These are phyloP conservation scores for Malassezia sp. DNA, from an alignment of 1,284 basidiomycete genomes.

Conservation along the genomic window DNA sequence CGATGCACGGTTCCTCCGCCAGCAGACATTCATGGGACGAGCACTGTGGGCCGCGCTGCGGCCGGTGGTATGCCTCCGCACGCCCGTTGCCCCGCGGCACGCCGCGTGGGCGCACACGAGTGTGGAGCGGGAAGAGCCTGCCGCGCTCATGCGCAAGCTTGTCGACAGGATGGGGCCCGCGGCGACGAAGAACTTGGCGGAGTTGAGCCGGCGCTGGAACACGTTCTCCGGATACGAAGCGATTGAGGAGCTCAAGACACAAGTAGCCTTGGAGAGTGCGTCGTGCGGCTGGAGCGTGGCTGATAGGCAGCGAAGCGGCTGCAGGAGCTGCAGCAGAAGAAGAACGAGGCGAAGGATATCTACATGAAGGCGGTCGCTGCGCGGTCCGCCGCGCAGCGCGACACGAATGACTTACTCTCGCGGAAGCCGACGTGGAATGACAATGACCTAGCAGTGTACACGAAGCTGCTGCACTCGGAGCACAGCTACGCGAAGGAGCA, in stretches of 20 bases:
- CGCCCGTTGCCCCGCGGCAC: no score
- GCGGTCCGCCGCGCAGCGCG: conserved; percentile 27
- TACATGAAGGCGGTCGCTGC: conserved; percentile 28
- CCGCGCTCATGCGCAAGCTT: not conserved
- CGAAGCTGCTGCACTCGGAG: conserved; percentile 32
- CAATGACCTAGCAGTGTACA: conserved; percentile 31
- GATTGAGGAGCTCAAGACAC: conserved; percentile 24
- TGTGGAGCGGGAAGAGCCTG: no score
- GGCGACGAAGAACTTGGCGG: conserved; percentile 10
- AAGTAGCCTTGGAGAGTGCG: conserved; percentile 19
- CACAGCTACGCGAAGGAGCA: conserved; percentile 28
- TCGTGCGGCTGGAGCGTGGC: not conserved
- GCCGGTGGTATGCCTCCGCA: not conserved
- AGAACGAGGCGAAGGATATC: conserved; percentile 17
- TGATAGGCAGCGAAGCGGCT: conserved; percentile 19
- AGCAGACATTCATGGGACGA: no score
- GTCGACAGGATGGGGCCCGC: conserved; percentile 5
- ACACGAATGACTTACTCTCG: conserved; percentile 35
- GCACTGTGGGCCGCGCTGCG: not conserved
- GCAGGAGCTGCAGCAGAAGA: conserved; percentile 11
- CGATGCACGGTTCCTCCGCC: no score
- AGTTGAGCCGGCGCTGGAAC: conserved; percentile 29
- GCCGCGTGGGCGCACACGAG: no score
- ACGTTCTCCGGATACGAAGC: conserved; percentile 28
- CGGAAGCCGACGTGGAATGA: conserved; percentile 36